These are phyloP conservation scores for Lasiosphaeria hispida DNA, from an alignment of 495 filamentous ascomycete species.

Conservation along the genomic window DNA sequence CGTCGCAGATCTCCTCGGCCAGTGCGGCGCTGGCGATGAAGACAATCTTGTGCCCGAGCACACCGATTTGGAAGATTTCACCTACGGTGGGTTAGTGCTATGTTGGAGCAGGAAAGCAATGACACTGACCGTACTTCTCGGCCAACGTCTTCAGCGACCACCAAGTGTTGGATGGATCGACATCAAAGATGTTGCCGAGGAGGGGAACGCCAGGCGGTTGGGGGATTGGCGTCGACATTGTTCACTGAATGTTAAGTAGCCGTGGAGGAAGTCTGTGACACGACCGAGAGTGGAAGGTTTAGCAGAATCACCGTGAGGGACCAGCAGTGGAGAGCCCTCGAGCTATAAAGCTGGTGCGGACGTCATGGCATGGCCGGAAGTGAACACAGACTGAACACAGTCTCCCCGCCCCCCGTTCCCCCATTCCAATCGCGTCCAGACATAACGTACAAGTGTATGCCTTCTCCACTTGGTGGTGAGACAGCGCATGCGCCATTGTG, in stretches of 20 bases:
- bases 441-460: no score
- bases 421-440: no score
- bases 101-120: background rate
- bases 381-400: no score
- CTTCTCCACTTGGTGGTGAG: no score
- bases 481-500: no score
- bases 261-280: no score
- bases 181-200: conserved; percentile 64
- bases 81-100: conserved; percentile 36
- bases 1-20: conserved; percentile 65
- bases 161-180: conserved; percentile 62
- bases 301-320: no score
- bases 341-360: no score
- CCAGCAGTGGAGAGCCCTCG: no score
- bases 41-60: conserved; percentile 40
- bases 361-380: no score
- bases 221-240: conserved; percentile 55
- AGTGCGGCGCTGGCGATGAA: conserved; percentile 54
- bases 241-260: background rate
- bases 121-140: conserved; percentile 56
- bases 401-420: no score
- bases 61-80: conserved; percentile 68
- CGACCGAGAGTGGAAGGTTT: no score
- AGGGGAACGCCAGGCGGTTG: conserved; percentile 64
- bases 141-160: conserved; percentile 60